Evolutionary conservation across 2,329 filamentous ascomycete species (phyloP).

Genomic region (Xylariales sp.): DNA sequence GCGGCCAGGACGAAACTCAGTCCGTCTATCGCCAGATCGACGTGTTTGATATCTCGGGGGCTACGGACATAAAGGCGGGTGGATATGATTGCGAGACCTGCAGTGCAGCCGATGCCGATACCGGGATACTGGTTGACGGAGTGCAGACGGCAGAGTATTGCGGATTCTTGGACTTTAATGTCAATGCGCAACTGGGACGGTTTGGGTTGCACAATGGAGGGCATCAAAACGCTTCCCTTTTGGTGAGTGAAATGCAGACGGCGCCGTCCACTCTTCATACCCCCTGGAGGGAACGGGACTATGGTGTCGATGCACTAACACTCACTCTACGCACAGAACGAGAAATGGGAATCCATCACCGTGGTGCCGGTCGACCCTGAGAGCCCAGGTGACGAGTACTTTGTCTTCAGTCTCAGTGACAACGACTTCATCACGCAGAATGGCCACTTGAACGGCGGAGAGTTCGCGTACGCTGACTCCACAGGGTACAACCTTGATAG

Average conservation of each 20-base stretch:
- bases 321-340: conserved; percentile 41
- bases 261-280: no score
- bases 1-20: conserved; percentile 44
- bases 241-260: no score
- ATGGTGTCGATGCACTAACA: no score
- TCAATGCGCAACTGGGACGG: conserved; percentile 57
- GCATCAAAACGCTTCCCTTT: conserved; percentile 46
- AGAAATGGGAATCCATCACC: conserved; percentile 72
- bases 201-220: conserved; percentile 69
- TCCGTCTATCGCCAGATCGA: conserved; percentile 66
- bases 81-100: conserved; percentile 33
- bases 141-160: conserved; percentile 60
- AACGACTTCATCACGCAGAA: conserved; percentile 75
- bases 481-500: conserved; percentile 56
- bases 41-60: conserved; percentile 58
- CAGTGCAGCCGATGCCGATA: conserved; percentile 21
- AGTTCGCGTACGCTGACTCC: conserved; percentile 49
- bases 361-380: conserved; percentile 53
- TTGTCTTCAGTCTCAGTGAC: conserved; percentile 62
- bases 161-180: conserved; percentile 63
- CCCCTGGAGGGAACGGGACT: no score
- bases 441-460: conserved; percentile 54
- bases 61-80: conserved; percentile 55
- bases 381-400: conserved; percentile 52
- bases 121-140: conserved; percentile 47